Evolutionary conservation across 2,329 filamentous ascomycete genomes (phyloP), one percentile per base, ranked within the genome.

Genomic region (Fusarium sp.): DNA sequence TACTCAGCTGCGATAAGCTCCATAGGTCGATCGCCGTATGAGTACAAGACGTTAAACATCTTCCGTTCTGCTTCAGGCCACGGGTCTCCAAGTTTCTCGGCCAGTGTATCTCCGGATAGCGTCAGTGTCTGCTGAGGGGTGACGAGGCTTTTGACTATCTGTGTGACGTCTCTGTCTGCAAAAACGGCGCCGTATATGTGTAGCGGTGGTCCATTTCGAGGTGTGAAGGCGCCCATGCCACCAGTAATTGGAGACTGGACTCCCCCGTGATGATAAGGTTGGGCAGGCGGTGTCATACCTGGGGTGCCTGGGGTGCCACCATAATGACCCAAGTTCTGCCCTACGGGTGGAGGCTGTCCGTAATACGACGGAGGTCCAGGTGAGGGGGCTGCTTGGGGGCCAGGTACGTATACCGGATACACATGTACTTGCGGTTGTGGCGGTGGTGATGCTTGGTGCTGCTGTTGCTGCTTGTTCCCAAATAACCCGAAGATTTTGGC

Each of bases 21-120:
- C 67, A 70, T 67, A 4, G 64, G 67, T 32, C 67, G 64, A 60
- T 67, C 64, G 1, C 67, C 67, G 11, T 70, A 70, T 0, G 67
- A 59, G 16, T 70, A 70, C 59, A 70, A 35, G 41, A 70, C 54
- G 41, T 67, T 70, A 20, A 70, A 70, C 64, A 67, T 67, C 45
- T 70, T 70, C 41, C 64, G 67, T 16, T 16, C 18, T 7, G 30
- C 64, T 20, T 70, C 67, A 25, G 67, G 67, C 67, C 67, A 70
- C 6, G 67, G 67, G 25, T 70, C 64, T 5, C 67, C 67, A 16
- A 70, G 39, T 41, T 67, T 25, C 30, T 70, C 35, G 4, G 43
- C 45, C 18, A 70, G 52, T 8, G 37, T 45, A 1, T 67, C 67
- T 27, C 67, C 67, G 14, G 56, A 35, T 11, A 70, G 11, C 5